phyloP scores from a whole-genome alignment of 345 rosid species.

The Orychophragmus violaceus region DNA sequence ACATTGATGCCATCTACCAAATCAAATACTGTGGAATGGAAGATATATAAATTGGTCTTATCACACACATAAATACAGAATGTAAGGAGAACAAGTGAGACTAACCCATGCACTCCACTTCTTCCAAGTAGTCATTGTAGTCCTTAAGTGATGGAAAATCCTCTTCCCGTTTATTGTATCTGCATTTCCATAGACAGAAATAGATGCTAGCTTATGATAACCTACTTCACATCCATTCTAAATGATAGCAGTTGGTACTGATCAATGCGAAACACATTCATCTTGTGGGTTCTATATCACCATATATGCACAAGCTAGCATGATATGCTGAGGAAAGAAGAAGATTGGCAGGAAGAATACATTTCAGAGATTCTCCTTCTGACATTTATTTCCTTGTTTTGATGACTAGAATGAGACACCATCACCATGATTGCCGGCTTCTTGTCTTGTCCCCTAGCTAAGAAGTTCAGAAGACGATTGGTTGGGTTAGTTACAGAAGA shows the following conservation, averaged over 20 bases:
- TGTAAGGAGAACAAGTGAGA: conserved; percentile 9
- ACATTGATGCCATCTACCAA: conserved; percentile 72
- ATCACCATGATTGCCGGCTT: conserved; percentile 36
- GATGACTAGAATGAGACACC: conserved; percentile 45
- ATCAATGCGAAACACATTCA: not conserved
- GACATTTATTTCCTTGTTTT: conserved; percentile 56
- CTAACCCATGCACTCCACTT: conserved; percentile 95
- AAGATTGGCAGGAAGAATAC: conserved; percentile 32
- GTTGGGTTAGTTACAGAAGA: not conserved
- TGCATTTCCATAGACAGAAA: conserved; percentile 11
- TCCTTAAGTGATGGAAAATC: conserved; percentile 73
- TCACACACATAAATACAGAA: not conserved
- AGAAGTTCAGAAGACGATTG: no score
- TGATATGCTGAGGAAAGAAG: not conserved
- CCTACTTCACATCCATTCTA: not conserved
- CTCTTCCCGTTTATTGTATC: conserved; percentile 87
- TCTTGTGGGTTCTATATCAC: not conserved
- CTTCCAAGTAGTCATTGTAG: conserved; percentile 92
- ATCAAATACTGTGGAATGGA: conserved; percentile 48
- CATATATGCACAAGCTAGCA: not conserved
- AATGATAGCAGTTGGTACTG: not conserved
- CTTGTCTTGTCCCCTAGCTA: conserved; percentile 3
- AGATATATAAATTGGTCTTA: not conserved
- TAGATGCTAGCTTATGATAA: not conserved
- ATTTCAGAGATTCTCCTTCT: conserved; percentile 67